These are phyloP conservation scores for Penicillium crustosum DNA, from an alignment of 2,329 filamentous ascomycete species.

Conservation along the genomic window DNA sequence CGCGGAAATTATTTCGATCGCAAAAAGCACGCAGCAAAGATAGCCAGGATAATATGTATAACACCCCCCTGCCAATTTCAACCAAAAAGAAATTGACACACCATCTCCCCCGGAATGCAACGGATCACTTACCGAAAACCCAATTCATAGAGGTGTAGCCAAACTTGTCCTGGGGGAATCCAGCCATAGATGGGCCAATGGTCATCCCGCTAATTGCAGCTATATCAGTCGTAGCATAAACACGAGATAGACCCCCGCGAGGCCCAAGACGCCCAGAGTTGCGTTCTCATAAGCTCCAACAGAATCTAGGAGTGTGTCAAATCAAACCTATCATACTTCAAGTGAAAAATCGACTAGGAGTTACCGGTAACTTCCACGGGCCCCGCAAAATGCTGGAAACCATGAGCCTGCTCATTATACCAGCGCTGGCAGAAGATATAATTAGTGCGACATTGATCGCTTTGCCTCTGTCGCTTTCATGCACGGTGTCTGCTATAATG, in stretches of 20 bases:
- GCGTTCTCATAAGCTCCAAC: background rate
- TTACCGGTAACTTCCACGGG: background rate
- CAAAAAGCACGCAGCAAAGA: background rate
- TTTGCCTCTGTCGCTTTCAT: too few relatives aligned
- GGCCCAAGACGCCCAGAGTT: background rate
- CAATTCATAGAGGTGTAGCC: background rate
- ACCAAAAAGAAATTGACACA: too few relatives aligned
- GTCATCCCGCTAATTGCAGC: background rate
- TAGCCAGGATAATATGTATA: background rate
- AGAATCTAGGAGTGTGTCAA: background rate
- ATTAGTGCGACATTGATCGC: too few relatives aligned
- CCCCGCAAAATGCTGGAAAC: too few relatives aligned
- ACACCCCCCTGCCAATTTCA: background rate
- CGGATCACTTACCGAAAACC: background rate
- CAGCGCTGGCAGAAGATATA: too few relatives aligned
- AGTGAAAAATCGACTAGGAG: background rate
- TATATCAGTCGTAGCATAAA: background rate
- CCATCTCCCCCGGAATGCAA: background rate
- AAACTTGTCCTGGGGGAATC: background rate
- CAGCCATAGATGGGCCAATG: background rate
- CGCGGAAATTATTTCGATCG: background rate
- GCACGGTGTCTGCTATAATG: too few relatives aligned
- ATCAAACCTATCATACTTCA: too few relatives aligned
- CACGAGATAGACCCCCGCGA: background rate
- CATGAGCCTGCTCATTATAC: too few relatives aligned